Evolutionary conservation across 129 eudicot species (phyloP), one percentile per base, ranked within the genome.

Genomic region (Chrysanthemum makinoi): DNA sequence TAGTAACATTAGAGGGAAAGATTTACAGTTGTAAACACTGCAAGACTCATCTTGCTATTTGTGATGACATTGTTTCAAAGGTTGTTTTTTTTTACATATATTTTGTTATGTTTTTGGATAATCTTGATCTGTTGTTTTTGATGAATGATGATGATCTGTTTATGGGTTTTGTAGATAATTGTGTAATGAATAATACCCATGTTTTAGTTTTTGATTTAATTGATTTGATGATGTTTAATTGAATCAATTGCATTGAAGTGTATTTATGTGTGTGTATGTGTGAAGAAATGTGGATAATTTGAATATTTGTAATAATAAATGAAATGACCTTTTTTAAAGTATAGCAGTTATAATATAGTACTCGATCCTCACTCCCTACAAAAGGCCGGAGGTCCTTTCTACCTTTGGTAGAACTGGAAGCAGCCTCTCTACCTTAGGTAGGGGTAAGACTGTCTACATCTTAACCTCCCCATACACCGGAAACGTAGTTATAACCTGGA

Each of bases 21-120:
- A 85, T 87, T 90, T 94, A 94, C 68, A 83, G 90, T 60, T 94
- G 98, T 81, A 94, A 89, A 78, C 92, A 89, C 89, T 94, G 98
- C 80, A 87, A 86, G 56, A 89, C 98, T 39, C 96, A 94, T 83
- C 88, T 94, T 74, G 95, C 93, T 84, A 81, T 82, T 15, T 58
- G 50, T 51, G 88, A 89, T 19, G 91, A 90, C 79, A 81, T 94
- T 79, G 86, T 85, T 69, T 94, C 98, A 54, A 94, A 89, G 98
- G 98, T 94, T 53, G 6, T 10, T 51, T 68, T 48, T 3, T 62
- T 47, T 3, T 8, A 30, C 0, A 30, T 4, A 30, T 54, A 18
- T 46, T n/a, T 50, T 10, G 0, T 51, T 14, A 51, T n/a, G 15
- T 14, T 14, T 51, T 52, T 12, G 10, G 17, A 52, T 58, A 53